Evolutionary conservation across 129 eudicot species (phyloP), one percentile per base, ranked within the genome.

Genomic region (Rutidosis leptorrhynchoides): DNA sequence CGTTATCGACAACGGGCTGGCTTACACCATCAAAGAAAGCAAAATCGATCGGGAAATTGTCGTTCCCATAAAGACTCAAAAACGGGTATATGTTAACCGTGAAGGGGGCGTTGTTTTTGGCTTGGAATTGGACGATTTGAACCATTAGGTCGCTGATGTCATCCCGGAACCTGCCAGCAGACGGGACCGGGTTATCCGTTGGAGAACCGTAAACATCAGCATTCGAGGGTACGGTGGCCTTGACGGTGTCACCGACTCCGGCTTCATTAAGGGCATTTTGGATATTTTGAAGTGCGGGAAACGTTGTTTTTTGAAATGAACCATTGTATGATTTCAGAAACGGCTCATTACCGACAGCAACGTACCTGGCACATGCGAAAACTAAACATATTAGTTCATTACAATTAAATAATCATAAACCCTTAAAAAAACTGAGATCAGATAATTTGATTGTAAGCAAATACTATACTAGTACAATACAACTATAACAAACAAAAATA

Each of bases 331-430:
- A 48, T 54, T 74, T 75, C 23, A 90, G 81, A 70, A 90, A 90
- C 23, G 97, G 97, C 70, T 90, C 97, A 62, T 90, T 90, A 33
- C 97, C 97, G 6, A 90, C 91, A 19, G 96, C 98, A 3, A 92
- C 92, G 35, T 92, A 88, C 70, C 98, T 92, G 95, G 61, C 57
- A 74, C 75, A 74, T 24, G 12, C 57, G 26, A 57, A 16, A 7
- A 58, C 6, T 1, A n/a, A 65, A 29, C 28, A 2, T 52, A 32
- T 19, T 3, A 46, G 21, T 8, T 12, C 33, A 19, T 1, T 0
- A 62, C 20, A 42, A 19, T 10, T 25, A 9, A 23, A 23, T n/a
- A 23, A 10, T 8, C 21, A 24, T 40, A 40, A 40, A 37, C 43
- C 40, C 11, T 30, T 6, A 35, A 37, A 40, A 11, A 40, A n/a